A percentile compares a stretch with the other conserved stretches of the same genome.
phyloP scores from a whole-genome alignment of 495 filamentous ascomycete species.

The Penicillium ochrochloron region DNA sequence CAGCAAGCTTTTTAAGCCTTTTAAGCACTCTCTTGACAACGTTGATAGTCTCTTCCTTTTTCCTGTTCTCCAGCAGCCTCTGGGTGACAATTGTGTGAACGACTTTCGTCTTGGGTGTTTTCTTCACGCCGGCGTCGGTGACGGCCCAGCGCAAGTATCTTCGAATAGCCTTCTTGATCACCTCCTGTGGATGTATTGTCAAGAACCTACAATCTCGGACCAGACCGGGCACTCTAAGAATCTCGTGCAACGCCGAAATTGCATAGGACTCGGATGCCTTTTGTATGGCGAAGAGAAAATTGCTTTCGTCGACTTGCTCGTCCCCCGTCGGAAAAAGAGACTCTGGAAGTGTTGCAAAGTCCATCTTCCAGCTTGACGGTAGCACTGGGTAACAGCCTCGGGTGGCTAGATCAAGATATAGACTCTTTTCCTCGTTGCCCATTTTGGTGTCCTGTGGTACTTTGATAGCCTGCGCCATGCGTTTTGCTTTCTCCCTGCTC shows the following conservation, averaged over 20 bases:
- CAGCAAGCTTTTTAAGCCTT: slow-evolving; percentile 35
- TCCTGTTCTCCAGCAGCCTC: not conserved
- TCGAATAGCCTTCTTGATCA: slow-evolving; percentile 40
- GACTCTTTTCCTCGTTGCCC: slow-evolving; percentile 55
- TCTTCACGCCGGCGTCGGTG: slow-evolving; percentile 38
- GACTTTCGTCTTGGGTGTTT: slow-evolving; percentile 26
- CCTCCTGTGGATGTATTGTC: slow-evolving; percentile 28
- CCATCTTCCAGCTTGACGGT: slow-evolving; percentile 57
- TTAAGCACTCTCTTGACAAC: slow-evolving; percentile 38
- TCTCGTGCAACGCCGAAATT: slow-evolving; percentile 40
- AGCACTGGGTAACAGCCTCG: slow-evolving; percentile 65
- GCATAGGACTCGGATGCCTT: slow-evolving; percentile 43
- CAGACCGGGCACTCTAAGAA: slow-evolving; percentile 46
- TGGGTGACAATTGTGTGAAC: slow-evolving; percentile 42
- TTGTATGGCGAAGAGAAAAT: slow-evolving; percentile 52
- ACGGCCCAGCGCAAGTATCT: slow-evolving; percentile 52
- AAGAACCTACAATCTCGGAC: slow-evolving; percentile 45
- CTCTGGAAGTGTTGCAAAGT: slow-evolving; percentile 64
- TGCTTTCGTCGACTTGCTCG: slow-evolving; percentile 28
- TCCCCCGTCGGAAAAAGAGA: slow-evolving; percentile 52
- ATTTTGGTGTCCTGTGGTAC: slow-evolving; percentile 39
- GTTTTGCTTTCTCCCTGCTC: slow-evolving; percentile 35
- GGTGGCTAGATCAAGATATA: slow-evolving; percentile 60
- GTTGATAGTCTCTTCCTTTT: slow-evolving; percentile 34
- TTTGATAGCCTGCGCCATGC: slow-evolving; percentile 32